Evolutionary conservation across 1,284 basidiomycete species (phyloP).

Genomic region (Tilletia indica): DNA sequence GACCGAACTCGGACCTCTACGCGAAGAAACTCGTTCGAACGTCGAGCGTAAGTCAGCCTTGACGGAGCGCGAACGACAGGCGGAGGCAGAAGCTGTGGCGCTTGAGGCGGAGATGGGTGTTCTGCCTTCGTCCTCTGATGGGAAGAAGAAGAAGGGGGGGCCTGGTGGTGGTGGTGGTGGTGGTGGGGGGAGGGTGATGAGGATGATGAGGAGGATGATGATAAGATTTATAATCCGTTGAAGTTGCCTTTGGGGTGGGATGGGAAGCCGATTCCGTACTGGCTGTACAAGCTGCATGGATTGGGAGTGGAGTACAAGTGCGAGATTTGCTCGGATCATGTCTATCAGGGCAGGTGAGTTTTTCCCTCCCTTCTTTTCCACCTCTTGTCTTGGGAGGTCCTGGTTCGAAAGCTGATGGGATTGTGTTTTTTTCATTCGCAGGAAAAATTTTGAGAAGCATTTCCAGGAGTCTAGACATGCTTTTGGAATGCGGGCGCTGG

Average conservation of each 20-base stretch:
- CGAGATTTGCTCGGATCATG: conserved; percentile 80
- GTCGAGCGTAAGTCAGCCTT: conserved; percentile 93
- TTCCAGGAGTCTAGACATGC: conserved; percentile 94
- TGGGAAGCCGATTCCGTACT: conserved; percentile 96
- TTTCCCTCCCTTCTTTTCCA: too few relatives aligned
- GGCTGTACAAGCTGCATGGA: conserved; percentile 97
- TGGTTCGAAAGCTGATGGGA: not conserved
- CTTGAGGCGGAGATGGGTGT: conserved; percentile 65
- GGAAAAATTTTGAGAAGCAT: conserved; percentile 88
- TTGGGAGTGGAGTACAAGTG: conserved; percentile 95
- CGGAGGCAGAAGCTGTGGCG: conserved; percentile 71
- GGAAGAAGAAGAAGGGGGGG: conserved; percentile 29
- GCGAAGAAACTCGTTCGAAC: conserved; percentile 74
- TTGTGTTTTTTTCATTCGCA: conserved; percentile 1
- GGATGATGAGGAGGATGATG: conserved; percentile 61
- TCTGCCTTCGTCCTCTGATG: conserved; percentile 61
- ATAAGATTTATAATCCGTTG: conserved; percentile 93
- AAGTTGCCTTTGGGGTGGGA: conserved; percentile 98
- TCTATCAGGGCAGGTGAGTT: conserved; percentile 75
- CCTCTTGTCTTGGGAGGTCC: conserved; percentile 9
- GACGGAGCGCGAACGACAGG: conserved; percentile 91
- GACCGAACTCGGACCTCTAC: conserved; percentile 28
- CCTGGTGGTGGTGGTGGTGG: conserved; percentile 26
- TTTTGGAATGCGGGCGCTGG: conserved; percentile 96
- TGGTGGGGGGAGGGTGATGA: conserved; percentile 57